Percentiles rank a stretch among this genome's conserved stretches.
Evolutionary conservation across 306 rosid species (phyloP).

Genomic region (Castanospermum australe): DNA sequence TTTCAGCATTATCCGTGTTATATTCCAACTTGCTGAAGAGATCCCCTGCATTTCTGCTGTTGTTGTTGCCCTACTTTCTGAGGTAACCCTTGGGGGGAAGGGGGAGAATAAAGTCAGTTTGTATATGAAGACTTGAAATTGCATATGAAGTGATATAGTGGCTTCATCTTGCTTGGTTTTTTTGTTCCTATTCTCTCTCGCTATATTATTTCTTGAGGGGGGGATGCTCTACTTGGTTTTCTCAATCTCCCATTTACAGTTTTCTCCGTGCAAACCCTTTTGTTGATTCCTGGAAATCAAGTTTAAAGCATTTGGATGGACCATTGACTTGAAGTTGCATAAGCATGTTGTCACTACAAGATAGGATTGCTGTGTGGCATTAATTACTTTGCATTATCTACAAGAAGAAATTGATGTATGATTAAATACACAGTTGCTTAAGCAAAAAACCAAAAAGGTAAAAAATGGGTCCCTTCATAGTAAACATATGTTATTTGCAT

Average conservation of each 20-base stretch:
- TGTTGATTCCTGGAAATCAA: not conserved
- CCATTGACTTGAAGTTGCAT: not conserved
- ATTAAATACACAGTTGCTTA: not conserved
- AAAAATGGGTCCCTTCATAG: not conserved
- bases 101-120: not conserved
- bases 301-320: not conserved
- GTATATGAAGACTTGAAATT: not conserved
- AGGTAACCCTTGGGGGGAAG: constrained; percentile 47
- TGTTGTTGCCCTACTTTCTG: constrained; percentile 92
- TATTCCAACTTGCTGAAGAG: constrained; percentile 98
- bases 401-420: not conserved
- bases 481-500: not conserved
- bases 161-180: not conserved
- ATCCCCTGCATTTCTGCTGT: constrained; percentile 99
- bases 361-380: constrained; percentile 1
- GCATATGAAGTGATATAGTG: not conserved
- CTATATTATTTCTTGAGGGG: not conserved
- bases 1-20: constrained; percentile 82
- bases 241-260: not conserved
- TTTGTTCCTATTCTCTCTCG: not conserved
- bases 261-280: not conserved
- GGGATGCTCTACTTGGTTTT: not conserved
- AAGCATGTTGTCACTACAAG: not conserved
- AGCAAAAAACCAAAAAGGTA: not conserved
- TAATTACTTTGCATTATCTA: not conserved